phyloP scores from a whole-genome alignment of 768 basidiomycete genomes.

The Pulveroboletus sp. region DNA sequence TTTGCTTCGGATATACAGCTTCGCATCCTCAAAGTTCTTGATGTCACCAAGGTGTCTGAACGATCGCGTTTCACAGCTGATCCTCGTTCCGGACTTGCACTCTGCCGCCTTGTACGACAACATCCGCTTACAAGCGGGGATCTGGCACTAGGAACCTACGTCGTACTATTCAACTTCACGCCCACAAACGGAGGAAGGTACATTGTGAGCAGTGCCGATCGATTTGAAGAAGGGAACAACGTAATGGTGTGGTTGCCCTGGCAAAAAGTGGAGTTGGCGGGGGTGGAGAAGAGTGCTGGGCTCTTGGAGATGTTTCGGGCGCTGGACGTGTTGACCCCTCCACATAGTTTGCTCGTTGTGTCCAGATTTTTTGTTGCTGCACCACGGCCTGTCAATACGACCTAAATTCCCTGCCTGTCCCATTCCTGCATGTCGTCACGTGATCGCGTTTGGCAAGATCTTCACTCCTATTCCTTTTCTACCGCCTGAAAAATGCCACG shows the following conservation, averaged over 20 bases:
- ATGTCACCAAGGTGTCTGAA: conserved; percentile 27
- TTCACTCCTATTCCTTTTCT: not conserved
- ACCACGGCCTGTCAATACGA: conserved; percentile 1
- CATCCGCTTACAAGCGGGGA: conserved; percentile 15
- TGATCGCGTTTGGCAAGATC: conserved; percentile 6
- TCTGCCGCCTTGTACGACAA: conserved; percentile 35
- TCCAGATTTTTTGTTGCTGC: conserved; percentile 25
- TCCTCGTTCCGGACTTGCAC: conserved; percentile 36
- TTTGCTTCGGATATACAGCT: conserved; percentile 40
- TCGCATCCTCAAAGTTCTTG: conserved; percentile 40
- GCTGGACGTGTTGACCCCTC: conserved; percentile 27
- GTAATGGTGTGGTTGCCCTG: conserved; percentile 50
- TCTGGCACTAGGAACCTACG: conserved; percentile 25
- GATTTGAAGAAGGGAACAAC: conserved; percentile 37
- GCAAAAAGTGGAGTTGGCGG: conserved; percentile 35
- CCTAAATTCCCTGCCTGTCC: not conserved
- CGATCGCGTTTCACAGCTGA: conserved; percentile 25
- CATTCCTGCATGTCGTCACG: conserved; percentile 16
- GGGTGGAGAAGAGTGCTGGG: conserved; percentile 8
- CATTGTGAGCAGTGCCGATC: conserved; percentile 32
- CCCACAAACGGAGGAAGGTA: conserved; percentile 21
- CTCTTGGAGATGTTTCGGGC: conserved; percentile 17
- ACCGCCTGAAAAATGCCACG: conserved; percentile 11
- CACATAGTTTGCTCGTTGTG: conserved; percentile 26
- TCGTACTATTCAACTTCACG: conserved; percentile 37